Conservation (phyloP, 768 basidiomycete species). For the Amanita muscaria region DNA sequence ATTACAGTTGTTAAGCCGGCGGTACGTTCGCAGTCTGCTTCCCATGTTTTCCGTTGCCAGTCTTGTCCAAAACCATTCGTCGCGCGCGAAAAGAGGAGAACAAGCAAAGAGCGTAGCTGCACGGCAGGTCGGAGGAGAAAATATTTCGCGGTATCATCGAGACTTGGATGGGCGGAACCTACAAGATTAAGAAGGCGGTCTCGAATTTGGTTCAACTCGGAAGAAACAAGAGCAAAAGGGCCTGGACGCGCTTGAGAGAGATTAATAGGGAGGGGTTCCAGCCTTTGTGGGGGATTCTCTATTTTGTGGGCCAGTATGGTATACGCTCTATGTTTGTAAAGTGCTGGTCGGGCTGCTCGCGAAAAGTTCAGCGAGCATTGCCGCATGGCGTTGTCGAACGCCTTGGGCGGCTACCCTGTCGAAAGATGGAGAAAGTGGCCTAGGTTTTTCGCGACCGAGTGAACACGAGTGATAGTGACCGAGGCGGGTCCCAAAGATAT, state of each 20-base stretch:
- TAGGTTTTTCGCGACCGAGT: too few species aligned
- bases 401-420: neutral
- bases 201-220: conserved; percentile 67
- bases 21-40: conserved; percentile 47
- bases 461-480: too few species aligned
- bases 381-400: conserved; percentile 2
- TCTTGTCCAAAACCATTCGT: conserved; percentile 79
- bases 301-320: conserved; percentile 35
- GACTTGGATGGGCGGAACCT: conserved; percentile 81
- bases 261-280: conserved; percentile 22
- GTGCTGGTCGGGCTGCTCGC: neutral
- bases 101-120: conserved; percentile 82
- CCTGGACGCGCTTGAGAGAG: conserved; percentile 32
- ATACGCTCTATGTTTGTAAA: conserved; percentile 19
- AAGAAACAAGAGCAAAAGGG: conserved; percentile 60
- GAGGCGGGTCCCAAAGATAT: too few species aligned
- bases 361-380: conserved; percentile 1
- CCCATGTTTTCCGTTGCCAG: conserved; percentile 55
- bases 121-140: conserved; percentile 89
- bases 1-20: conserved; percentile 49
- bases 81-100: conserved; percentile 84
- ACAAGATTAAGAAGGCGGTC: conserved; percentile 68
- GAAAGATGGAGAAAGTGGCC: too few species aligned
- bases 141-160: conserved; percentile 83
- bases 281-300: conserved; percentile 19